Base-by-base conservation (phyloP, 345 rosid genomes). In the Streptanthus diversifolius region DNA sequence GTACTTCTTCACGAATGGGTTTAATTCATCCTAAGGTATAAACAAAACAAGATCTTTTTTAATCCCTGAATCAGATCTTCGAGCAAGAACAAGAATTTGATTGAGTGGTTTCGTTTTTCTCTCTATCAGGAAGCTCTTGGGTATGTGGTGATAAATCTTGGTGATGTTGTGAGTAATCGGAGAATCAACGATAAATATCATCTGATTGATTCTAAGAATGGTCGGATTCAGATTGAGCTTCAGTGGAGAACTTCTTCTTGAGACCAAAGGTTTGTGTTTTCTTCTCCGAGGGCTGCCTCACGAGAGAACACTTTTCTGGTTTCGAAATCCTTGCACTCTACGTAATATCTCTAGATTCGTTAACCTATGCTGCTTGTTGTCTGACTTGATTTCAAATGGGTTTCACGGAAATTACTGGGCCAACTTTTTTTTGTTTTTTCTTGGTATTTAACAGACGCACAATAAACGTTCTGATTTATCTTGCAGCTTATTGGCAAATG, bases 201-300 rank as follows among this genome's bases (percentile, higher is more conserved):
- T 80, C 85, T 93, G 10, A 91, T 91, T 47, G 95, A 88, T 82
- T 93, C 98, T 3, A 91, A 83, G 81, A 93, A 91, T 25, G 97
- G 98, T 51, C 82, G 85, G 76, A 72, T 86, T 60, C 91, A 88
- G 51, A 82, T 90, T 33, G 97, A 90, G 83, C 76, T 93, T 82
- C 98, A 86, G 56, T 93, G 96, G 98, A 85, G 96, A 83, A 80
- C 91, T 49, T 75, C 88, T n/a, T 79, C 84, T 8, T 85, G 68
- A 77, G 6, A 10, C 43, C 12, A 74, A 22, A 59, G 68, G 67
- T 58, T 64, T 5, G 33, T 27, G 19, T 22, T 29, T 37, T 45
- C 32, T 25, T 32, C 47, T 32, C 48, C 3, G 29, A 53, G 35
- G 37, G 29, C 4, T n/a, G n/a, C n/a, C n/a, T 72, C 36, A 53